phyloP scores from a whole-genome alignment of 805 yeast genomes.

The Saccharomycopsis sp. region DNA sequence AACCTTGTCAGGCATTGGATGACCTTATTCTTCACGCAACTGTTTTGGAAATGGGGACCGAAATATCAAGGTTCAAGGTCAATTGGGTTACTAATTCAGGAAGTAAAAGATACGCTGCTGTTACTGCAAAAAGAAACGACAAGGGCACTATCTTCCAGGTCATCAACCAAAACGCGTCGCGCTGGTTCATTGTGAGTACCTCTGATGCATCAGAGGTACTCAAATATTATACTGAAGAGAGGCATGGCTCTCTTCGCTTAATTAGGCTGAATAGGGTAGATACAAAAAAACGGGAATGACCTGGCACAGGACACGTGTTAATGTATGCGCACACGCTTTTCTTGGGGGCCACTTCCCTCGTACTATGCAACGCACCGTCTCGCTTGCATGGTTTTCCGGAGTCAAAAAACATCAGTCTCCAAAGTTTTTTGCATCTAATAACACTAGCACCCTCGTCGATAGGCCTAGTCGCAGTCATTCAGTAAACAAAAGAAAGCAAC shows the following conservation, averaged over 20 bases:
- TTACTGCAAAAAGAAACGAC: background rate
- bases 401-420: too few relatives aligned
- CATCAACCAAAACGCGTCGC: background rate
- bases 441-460: too few relatives aligned
- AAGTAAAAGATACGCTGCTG: background rate
- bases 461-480: too few relatives aligned
- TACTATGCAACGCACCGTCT: background rate
- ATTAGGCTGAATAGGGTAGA: too few relatives aligned
- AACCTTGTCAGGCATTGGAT: too few relatives aligned
- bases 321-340: background rate
- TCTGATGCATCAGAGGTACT: background rate
- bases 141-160: background rate
- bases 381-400: background rate
- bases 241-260: background rate
- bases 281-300: background rate
- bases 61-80: too few relatives aligned
- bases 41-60: too few relatives aligned
- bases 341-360: background rate
- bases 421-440: too few relatives aligned
- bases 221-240: background rate
- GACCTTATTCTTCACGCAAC: too few relatives aligned
- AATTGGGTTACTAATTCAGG: background rate
- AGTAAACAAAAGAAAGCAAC: too few relatives aligned
- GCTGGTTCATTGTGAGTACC: too few relatives aligned
- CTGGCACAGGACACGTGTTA: background rate